Evolutionary conservation across 768 basidiomycete species (phyloP), one percentile per base, ranked within the genome.

Genomic region (Solioccasus polychromus): DNA sequence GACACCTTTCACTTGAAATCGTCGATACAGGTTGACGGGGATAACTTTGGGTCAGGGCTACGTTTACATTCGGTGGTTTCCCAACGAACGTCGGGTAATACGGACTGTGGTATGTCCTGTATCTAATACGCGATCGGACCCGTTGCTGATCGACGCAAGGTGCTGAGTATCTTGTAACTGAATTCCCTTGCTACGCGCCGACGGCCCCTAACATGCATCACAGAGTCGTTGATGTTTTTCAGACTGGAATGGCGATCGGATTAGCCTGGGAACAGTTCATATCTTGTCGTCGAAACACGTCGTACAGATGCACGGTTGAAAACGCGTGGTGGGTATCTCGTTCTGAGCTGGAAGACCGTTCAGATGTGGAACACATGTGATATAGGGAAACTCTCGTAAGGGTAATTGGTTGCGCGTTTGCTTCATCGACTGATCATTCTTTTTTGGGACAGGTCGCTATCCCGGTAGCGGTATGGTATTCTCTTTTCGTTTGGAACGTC

Each of bases 21-120:
- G n/a, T n/a, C n/a, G n/a, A n/a, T n/a, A 32, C 31, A 48, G 47
- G 24, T 37, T 48, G 30, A 38, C 41, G 10, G 47, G 47, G 8
- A 4, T 43, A 25, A 37, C 24, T 23, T 29, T 48, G 37, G 41
- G 30, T 35, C 47, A 48, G 39, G 47, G 41, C 1, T 26, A 17
- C n/a, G 47, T 37, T 15, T 48, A 43, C 5, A 1, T 28, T 4
- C 30, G 9, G 12, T 48, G 47, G 42, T 48, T 48, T 43, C 41
- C 41, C 8, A 11, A 35, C 3, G 47, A 43, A 43, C 36, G 25
- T 6, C 23, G 18, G 12, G 28, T 9, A 12, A 23, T 39, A 3
- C 42, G 5, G 9, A 9, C 5, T 7, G 18, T 23, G n/a, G 31
- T 32, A 15, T 5, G 31, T 32, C n/a, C 14, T 7, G 8, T 29